These are phyloP conservation scores for Suillus bovinus DNA, from an alignment of 768 basidiomycete species.

Conservation along the genomic window DNA sequence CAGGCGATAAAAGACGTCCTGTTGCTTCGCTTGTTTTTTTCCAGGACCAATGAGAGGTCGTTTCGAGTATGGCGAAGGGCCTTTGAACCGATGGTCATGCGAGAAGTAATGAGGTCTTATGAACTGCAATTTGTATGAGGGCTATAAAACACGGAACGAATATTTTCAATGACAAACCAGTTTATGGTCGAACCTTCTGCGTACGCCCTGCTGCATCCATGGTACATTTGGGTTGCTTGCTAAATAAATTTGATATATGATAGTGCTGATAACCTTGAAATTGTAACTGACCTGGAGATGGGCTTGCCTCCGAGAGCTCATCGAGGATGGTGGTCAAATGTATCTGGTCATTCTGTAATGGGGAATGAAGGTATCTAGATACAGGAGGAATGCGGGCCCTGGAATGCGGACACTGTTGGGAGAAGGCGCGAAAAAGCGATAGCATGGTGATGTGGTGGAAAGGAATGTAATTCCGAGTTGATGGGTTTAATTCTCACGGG, in stretches of 20 bases:
- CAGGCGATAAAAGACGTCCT: constrained; percentile 73
- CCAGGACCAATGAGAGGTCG: constrained; percentile 56
- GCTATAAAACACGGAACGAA: not conserved
- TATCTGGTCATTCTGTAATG: constrained; percentile 24
- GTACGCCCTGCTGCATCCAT: constrained; percentile 28
- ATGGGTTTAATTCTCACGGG: not conserved
- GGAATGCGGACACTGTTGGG: constrained; percentile 8
- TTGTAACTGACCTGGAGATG: constrained; percentile 9
- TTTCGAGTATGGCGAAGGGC: constrained; percentile 21
- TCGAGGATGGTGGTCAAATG: constrained; percentile 25
- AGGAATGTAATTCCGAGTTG: not conserved
- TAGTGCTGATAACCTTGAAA: not conserved
- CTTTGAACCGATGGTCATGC: constrained; percentile 37
- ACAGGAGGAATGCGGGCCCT: constrained; percentile 2
- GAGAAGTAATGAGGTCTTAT: constrained; percentile 47
- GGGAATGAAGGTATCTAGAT: constrained; percentile 6
- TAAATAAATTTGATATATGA: not conserved
- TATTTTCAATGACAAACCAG: constrained; percentile 17
- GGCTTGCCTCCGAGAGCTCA: constrained; percentile 15
- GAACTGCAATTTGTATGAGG: constrained; percentile 37
- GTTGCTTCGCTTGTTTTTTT: constrained; percentile 48
- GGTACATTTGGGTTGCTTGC: constrained; percentile 4
- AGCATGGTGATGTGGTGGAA: constrained; percentile 3
- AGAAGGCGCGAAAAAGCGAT: constrained; percentile 17
- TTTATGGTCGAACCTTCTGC: constrained; percentile 26